Base-by-base conservation (phyloP, 2,329 filamentous ascomycete genomes). In the Pseudogymnoascus sp. region DNA sequence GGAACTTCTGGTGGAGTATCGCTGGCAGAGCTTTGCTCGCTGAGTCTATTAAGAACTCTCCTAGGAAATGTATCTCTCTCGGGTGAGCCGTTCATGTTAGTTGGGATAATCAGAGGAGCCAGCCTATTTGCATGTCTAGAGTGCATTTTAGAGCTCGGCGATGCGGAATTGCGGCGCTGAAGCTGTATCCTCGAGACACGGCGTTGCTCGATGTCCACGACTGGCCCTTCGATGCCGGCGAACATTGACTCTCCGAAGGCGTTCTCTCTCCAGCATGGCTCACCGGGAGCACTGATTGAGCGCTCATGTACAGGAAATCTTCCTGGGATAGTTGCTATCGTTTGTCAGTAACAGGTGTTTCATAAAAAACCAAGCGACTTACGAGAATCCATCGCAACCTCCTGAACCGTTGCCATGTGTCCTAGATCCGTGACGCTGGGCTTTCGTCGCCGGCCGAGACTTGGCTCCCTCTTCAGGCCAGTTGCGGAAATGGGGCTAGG, bases 331-430 rank as follows among this genome's bases (percentile, higher is more conserved):
- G 86, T 88, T 64, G 86, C 85, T 87, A 65, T 11, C 21, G 33
- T 41, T 41, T 44, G 7, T 58, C 63, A 29, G 63, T 60, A 62
- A 59, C 62, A 31, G 62, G 63, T 59, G 63, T 61, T 62, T 62
- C 58, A 29, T 24, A 58, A 54, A 6, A 15, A 44, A 21, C 5
- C 6, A 37, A 41, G 24, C n/a, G 9, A 70, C 85, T 76, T 77
- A 89, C 86, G 86, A 68, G 86, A 88, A 73, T 89, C 86, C 84
- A 88, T 87, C 59, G 83, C 72, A 58, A 81, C 74, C 69, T 88
- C 85, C 65, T 87, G 84, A 11, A 88, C 85, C 1, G 85, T 87
- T 4, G 84, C 86, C 84, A 87, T 86, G 35, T 83, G 84, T 1
- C 83, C 85, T 58, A 87, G 72, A 64, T 88, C 86, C 8, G 84